phyloP scores from a whole-genome alignment of 805 yeast species.

The Wickerhamomyces mucosus region DNA sequence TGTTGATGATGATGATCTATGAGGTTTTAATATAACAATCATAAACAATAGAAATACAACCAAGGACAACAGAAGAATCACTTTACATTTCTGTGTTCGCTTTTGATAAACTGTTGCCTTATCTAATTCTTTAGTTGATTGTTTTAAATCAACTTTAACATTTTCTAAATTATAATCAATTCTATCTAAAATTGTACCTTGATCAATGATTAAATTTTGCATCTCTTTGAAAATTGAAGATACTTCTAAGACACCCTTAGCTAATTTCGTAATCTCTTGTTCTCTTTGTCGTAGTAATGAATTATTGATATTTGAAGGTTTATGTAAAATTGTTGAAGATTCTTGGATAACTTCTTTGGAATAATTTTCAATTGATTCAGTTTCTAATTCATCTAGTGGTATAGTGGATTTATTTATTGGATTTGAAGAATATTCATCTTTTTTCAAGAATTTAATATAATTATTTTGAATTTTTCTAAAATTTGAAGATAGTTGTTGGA shows the following conservation, averaged over 20 bases:
- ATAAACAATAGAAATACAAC: conserved; percentile 65
- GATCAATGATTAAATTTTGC: conserved; percentile 88
- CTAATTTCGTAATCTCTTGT: conserved; percentile 79
- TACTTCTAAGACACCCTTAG: conserved; percentile 90
- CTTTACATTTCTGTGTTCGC: conserved; percentile 82
- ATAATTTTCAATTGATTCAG: conserved; percentile 37
- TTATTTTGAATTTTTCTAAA: conserved; percentile 85
- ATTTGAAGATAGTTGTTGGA: conserved; percentile 67
- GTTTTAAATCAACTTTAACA: conserved; percentile 66
- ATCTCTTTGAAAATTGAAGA: conserved; percentile 89
- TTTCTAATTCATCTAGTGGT: conserved; percentile 20
- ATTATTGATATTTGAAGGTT: conserved; percentile 27
- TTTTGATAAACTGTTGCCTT: conserved; percentile 78
- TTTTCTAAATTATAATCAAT: conserved; percentile 86
- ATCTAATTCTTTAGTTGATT: conserved; percentile 68
- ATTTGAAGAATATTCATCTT: conserved; percentile 57
- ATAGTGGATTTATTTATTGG: conserved; percentile 22
- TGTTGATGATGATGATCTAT: too few species aligned
- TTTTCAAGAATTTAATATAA: conserved; percentile 74
- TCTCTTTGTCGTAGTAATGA: conserved; percentile 62
- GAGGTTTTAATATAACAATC: conserved; percentile 61
- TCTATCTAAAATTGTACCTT: conserved; percentile 87
- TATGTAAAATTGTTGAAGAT: conserved; percentile 30
- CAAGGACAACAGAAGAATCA: conserved; percentile 64
- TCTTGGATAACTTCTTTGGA: conserved; percentile 43